These are phyloP conservation scores for Verticillium albo-atrum DNA, from an alignment of 2,329 filamentous ascomycete genomes.

Conservation along the genomic window DNA sequence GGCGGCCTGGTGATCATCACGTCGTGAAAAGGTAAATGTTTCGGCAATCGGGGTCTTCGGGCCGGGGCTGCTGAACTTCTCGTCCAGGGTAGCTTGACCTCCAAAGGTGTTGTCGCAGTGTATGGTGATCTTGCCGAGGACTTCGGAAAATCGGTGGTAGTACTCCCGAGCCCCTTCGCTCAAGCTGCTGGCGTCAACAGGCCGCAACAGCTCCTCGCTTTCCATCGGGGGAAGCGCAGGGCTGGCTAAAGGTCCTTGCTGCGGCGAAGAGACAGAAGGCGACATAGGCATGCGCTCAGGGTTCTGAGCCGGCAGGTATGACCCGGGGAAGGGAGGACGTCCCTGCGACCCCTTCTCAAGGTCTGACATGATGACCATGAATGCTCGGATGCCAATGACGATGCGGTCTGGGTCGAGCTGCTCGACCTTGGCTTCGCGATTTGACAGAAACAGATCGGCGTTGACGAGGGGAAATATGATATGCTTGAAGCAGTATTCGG, in stretches of 20 bases:
- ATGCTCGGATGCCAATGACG: slow-evolving; percentile 94
- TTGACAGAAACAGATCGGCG: slow-evolving; percentile 75
- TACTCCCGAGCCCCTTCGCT: slow-evolving; percentile 77
- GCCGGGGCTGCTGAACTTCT: slow-evolving; percentile 82
- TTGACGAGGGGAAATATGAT: slow-evolving; percentile 96
- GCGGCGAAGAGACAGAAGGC: slow-evolving; percentile 40
- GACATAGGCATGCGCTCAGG: slow-evolving; percentile 44
- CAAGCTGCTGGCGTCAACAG: slow-evolving; percentile 58
- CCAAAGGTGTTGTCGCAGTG: slow-evolving; percentile 97
- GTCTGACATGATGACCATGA: slow-evolving; percentile 88
- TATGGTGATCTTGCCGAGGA: slow-evolving; percentile 91
- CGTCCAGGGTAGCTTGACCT: slow-evolving; percentile 89
- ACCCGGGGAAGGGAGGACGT: slow-evolving; percentile 77
- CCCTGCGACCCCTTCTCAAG: slow-evolving; percentile 78
- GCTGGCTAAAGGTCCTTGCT: slow-evolving; percentile 17
- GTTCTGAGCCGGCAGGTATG: slow-evolving; percentile 36
- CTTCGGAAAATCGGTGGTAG: slow-evolving; percentile 89
- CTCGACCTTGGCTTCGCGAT: slow-evolving; percentile 79
- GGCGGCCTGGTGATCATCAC: slow-evolving; percentile 69
- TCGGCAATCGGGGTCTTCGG: slow-evolving; percentile 95
- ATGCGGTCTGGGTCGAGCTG: slow-evolving; percentile 94
- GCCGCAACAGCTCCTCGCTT: slow-evolving; percentile 64
- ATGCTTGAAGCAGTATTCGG: slow-evolving; percentile 86
- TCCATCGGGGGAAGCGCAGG: slow-evolving; percentile 24
- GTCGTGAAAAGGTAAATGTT: slow-evolving; percentile 83